Conservation (phyloP, 768 basidiomycete species). For the Hebeloma cylindrosporum region DNA sequence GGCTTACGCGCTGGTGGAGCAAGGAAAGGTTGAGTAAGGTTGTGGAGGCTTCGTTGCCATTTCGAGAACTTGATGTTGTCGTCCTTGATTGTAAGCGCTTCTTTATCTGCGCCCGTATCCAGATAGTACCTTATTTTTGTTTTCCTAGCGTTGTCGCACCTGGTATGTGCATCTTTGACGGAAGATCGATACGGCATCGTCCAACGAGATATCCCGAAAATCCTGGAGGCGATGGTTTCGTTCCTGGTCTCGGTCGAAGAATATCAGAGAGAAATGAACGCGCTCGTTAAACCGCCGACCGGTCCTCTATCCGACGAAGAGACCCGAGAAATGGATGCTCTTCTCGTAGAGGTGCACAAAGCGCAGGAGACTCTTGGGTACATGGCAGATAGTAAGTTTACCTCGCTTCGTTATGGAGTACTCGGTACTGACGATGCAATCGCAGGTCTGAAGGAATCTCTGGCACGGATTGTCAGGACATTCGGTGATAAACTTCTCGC, state of each 20-base stretch:
- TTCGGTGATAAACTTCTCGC: constrained; percentile 75
- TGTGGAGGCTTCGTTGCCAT: constrained; percentile 57
- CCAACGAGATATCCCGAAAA: constrained; percentile 80
- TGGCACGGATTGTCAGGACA: constrained; percentile 65
- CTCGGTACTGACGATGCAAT: constrained; percentile 3
- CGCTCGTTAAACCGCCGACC: constrained; percentile 38
- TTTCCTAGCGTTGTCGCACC: constrained; percentile 57
- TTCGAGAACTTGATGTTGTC: constrained; percentile 60
- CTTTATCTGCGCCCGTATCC: not conserved
- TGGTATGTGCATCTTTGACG: constrained; percentile 68
- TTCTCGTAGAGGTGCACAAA: constrained; percentile 50
- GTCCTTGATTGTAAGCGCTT: constrained; percentile 55
- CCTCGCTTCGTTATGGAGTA: not conserved
- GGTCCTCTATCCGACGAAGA: constrained; percentile 34
- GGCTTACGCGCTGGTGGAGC: constrained; percentile 54
- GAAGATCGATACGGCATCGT: constrained; percentile 85
- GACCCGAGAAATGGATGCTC: constrained; percentile 35
- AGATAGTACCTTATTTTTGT: not conserved
- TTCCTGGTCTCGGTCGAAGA: constrained; percentile 69
- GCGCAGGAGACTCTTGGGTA: constrained; percentile 55
- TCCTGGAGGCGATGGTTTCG: constrained; percentile 72
- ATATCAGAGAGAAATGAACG: constrained; percentile 54
- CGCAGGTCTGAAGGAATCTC: constrained; percentile 63
- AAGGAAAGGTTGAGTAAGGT: constrained; percentile 50
- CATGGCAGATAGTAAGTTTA: constrained; percentile 56